phyloP scores from a whole-genome alignment of 805 yeast species.

The Brettanomyces naardenensis region DNA sequence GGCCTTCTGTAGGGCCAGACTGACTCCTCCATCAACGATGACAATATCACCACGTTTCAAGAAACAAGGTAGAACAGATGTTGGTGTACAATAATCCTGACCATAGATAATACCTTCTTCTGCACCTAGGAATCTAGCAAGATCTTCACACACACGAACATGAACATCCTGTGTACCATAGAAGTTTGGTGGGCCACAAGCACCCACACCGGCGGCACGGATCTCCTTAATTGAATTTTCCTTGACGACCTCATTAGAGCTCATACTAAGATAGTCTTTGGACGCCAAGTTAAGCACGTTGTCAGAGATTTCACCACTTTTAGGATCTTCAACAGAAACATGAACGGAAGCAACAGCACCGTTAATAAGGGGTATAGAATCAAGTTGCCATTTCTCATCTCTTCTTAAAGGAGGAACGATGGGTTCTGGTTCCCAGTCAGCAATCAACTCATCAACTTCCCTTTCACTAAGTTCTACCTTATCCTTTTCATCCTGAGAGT shows the following conservation, averaged over 20 bases:
- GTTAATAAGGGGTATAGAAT: constrained; percentile 53
- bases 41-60: constrained; percentile 91
- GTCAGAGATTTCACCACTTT: constrained; percentile 15
- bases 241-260: constrained; percentile 37
- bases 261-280: constrained; percentile 62
- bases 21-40: constrained; percentile 76
- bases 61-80: constrained; percentile 88
- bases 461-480: constrained; percentile 47
- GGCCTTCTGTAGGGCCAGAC: constrained; percentile 80
- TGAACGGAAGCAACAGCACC: constrained; percentile 39
- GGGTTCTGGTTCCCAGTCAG: constrained; percentile 91
- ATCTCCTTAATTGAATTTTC: constrained; percentile 52
- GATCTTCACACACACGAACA: constrained; percentile 63
- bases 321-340: constrained; percentile 25
- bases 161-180: constrained; percentile 95
- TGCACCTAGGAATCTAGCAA: constrained; percentile 68
- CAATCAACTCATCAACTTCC: constrained; percentile 77
- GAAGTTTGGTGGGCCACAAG: constrained; percentile 97
- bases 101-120: constrained; percentile 82
- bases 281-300: constrained; percentile 61
- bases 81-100: constrained; percentile 82
- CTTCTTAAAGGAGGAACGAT: constrained; percentile 48
- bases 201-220: constrained; percentile 81
- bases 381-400: constrained; percentile 54
- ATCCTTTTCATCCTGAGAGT: constrained; percentile 66